Evolutionary conservation across 225 moss, liverwort and hornwort genomes (phyloP).

Genomic region (Antitrichia curtipendula): DNA sequence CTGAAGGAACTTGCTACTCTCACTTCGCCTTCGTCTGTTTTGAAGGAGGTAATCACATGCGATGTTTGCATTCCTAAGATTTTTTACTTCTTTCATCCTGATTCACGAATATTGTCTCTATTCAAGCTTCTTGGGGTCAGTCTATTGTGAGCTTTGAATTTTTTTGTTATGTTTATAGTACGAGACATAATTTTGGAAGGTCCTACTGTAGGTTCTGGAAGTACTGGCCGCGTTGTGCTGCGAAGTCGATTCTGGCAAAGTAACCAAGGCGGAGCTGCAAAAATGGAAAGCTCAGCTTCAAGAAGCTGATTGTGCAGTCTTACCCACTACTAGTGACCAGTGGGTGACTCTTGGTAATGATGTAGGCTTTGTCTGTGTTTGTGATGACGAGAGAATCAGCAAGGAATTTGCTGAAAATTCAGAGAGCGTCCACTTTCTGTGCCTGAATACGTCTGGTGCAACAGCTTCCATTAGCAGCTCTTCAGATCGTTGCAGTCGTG

Average conservation of each 20-base stretch:
- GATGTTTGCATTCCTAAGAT: neutral
- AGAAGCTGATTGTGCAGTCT: slow-evolving; percentile 49
- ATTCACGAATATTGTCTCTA: neutral
- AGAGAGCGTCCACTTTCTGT: slow-evolving; percentile 50
- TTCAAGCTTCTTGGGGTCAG: neutral
- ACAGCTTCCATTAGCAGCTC: neutral
- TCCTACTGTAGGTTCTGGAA: slow-evolving; percentile 54
- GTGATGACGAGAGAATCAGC: slow-evolving; percentile 63
- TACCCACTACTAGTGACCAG: slow-evolving; percentile 56
- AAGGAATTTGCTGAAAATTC: slow-evolving; percentile 44
- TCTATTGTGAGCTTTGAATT: neutral
- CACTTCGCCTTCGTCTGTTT: slow-evolving; percentile 35
- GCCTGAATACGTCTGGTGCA: slow-evolving; percentile 21
- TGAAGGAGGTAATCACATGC: slow-evolving; percentile 38
- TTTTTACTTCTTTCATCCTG: neutral
- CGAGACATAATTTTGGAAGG: neutral
- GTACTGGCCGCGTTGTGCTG: slow-evolving; percentile 54
- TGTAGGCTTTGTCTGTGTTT: slow-evolving; percentile 57
- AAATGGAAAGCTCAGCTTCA: slow-evolving; percentile 65
- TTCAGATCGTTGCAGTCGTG: slow-evolving; percentile 20
- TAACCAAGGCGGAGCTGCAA: slow-evolving; percentile 37
- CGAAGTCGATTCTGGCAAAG: slow-evolving; percentile 46
- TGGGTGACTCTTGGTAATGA: slow-evolving; percentile 65
- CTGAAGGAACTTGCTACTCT: slow-evolving; percentile 41
- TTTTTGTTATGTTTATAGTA: neutral